Evolutionary conservation across 2,329 filamentous ascomycete genomes (phyloP), one percentile per base, ranked within the genome.

Genomic region (Penicillium sclerotigenum): DNA sequence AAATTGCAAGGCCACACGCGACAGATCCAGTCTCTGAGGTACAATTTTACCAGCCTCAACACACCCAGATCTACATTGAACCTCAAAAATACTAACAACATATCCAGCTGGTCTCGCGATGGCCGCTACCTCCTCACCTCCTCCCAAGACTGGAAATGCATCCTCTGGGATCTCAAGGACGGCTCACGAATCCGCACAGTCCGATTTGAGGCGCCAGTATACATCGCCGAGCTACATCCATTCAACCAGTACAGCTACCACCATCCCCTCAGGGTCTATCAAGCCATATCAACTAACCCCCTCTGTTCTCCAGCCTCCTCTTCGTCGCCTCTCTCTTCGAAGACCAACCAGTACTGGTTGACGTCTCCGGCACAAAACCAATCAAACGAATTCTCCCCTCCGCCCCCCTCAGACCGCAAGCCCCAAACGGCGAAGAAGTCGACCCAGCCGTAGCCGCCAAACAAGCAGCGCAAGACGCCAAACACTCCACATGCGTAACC

Each of bases 321-420:
- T 96, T 97, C 69, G 91, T 95, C 18, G 91, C 90, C 16, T 93
- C 93, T 2, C 83, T 97, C 20, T 97, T 94, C 73, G 94, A 99
- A 79, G 92, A 96, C 65, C 87, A 95, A 62, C 93, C 93, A 0
- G 83, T 93, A 50, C 82, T 99, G 7, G 91, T 97, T 61, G 91
- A 97, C 73, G 81, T 92, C 45, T 86, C 85, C 34, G 81, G 85
- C 14, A 77, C 85, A 2, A 82, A 86, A 66, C 85, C 91, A 52
- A 79, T 88, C 53, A 94, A 92, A 73, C 85, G 89, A 63, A 81
- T 86, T 41, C 82, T 97, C 2, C 88, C 92, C 33, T 95, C 92
- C 8, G 86, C 87, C 2, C 93, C 92, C 29, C 89, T 89, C 71
- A 86, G 92, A 65, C 80, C 86, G 6, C 83, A 86, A 53, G 78